Evolutionary conservation across 495 filamentous ascomycete genomes (phyloP).

Genomic region (Clohesyomyces aquaticus): DNA sequence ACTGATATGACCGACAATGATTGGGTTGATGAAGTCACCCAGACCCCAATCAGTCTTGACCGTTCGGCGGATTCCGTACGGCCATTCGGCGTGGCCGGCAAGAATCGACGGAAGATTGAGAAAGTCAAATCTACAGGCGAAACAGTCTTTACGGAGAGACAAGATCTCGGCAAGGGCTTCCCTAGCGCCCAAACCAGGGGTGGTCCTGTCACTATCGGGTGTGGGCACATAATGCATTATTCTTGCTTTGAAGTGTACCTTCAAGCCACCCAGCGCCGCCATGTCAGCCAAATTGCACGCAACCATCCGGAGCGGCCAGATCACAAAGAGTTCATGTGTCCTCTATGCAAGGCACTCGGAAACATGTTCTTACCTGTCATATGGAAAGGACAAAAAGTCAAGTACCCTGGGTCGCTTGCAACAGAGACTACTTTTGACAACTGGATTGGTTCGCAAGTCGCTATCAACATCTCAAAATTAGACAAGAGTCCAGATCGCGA

Average conservation of each 20-base stretch:
- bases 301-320: conserved; percentile 81
- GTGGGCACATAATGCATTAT: conserved; percentile 98
- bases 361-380: conserved; percentile 95
- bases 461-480: conserved; percentile 48
- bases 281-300: conserved; percentile 87
- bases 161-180: conserved; percentile 88
- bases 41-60: conserved; percentile 79
- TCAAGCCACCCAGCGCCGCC: conserved; percentile 76
- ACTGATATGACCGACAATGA: conserved; percentile 80
- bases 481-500: conserved; percentile 45
- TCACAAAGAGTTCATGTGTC: conserved; percentile 89
- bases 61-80: conserved; percentile 77
- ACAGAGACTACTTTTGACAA: conserved; percentile 62
- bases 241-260: conserved; percentile 91
- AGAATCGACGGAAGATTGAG: conserved; percentile 76
- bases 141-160: conserved; percentile 70
- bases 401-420: conserved; percentile 69
- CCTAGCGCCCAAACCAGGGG: conserved; percentile 64
- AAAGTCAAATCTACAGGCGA: conserved; percentile 74
- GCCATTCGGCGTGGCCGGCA: conserved; percentile 86
- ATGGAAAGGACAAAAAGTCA: conserved; percentile 89
- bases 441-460: conserved; percentile 59
- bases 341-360: conserved; percentile 95
- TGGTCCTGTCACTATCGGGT: conserved; percentile 89
- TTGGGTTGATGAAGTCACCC: conserved; percentile 79